Percentiles rank a stretch among this genome's conserved stretches.
Evolutionary conservation across 2,329 filamentous ascomycete genomes (phyloP).

Genomic region (Aspergillus aculeatus): DNA sequence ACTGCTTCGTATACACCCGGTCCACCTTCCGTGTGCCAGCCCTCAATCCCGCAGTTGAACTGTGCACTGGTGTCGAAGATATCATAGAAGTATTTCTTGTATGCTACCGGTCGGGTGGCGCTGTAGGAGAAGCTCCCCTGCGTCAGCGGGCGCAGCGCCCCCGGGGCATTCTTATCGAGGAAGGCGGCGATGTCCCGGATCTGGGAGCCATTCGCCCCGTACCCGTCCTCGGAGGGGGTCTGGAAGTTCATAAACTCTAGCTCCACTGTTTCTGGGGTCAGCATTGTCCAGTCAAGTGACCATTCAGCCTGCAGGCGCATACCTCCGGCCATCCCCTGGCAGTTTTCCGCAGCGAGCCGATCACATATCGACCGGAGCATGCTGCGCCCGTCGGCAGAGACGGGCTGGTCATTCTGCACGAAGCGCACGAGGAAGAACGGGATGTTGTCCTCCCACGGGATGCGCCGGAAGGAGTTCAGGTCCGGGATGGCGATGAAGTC

Average conservation of each 20-base stretch:
- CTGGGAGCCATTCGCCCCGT: slow-evolving; percentile 67
- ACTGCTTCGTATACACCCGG: slow-evolving; percentile 91
- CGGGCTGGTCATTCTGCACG: slow-evolving; percentile 67
- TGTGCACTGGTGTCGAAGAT: slow-evolving; percentile 75
- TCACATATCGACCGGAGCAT: slow-evolving; percentile 66
- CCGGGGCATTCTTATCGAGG: slow-evolving; percentile 68
- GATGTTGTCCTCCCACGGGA: slow-evolving; percentile 84
- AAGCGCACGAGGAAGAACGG: slow-evolving; percentile 83
- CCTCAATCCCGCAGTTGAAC: slow-evolving; percentile 79
- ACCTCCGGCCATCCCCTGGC: slow-evolving; percentile 87
- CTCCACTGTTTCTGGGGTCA: slow-evolving; percentile 59
- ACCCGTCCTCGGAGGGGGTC: slow-evolving; percentile 29
- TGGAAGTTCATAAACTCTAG: slow-evolving; percentile 68
- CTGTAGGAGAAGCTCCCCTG: slow-evolving; percentile 95
- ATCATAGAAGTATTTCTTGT: slow-evolving; percentile 85
- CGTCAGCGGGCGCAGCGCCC: slow-evolving; percentile 72
- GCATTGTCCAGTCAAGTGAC: background rate
- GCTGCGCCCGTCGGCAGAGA: slow-evolving; percentile 75
- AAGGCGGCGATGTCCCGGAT: slow-evolving; percentile 74
- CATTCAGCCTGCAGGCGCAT: slow-evolving; percentile 7
- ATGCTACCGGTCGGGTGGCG: slow-evolving; percentile 77
- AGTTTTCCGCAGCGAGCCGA: slow-evolving; percentile 64
- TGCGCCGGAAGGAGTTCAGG: slow-evolving; percentile 70
- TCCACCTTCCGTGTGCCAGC: slow-evolving; percentile 91
- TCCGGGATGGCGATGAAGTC: slow-evolving; percentile 81